Percentiles rank a stretch among this genome's conserved stretches.
phyloP scores from a whole-genome alignment of 1,139 yeast species.

The Scheffersomyces cryptocercus region DNA sequence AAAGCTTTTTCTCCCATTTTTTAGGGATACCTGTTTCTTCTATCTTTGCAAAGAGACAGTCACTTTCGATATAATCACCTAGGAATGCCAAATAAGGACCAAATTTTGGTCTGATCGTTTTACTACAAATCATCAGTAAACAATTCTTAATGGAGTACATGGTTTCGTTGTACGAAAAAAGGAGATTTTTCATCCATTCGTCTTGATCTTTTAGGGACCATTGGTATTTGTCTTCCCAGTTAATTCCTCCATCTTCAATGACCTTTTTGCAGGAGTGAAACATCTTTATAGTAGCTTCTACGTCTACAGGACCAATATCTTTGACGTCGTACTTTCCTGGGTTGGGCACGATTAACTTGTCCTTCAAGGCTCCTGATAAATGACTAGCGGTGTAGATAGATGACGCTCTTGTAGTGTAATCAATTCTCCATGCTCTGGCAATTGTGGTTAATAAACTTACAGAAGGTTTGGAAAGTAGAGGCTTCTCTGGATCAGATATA shows the following conservation, averaged over 20 bases:
- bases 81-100: constrained; percentile 55
- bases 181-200: constrained; percentile 52
- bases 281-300: constrained; percentile 26
- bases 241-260: constrained; percentile 34
- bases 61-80: constrained; percentile 54
- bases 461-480: constrained; percentile 40
- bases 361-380: constrained; percentile 37
- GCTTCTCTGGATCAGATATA: constrained; percentile 23
- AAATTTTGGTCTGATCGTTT: constrained; percentile 58
- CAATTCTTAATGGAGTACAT: constrained; percentile 49
- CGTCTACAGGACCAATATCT: constrained; percentile 34
- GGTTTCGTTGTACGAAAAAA: constrained; percentile 48
- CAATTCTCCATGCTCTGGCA: constrained; percentile 63
- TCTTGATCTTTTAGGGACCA: constrained; percentile 57
- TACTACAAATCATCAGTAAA: constrained; percentile 48
- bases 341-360: constrained; percentile 26
- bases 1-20: constrained; percentile 54
- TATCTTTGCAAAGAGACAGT: constrained; percentile 41
- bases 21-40: constrained; percentile 40
- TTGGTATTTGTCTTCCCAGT: constrained; percentile 32
- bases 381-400: constrained; percentile 57
- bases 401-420: constrained; percentile 52
- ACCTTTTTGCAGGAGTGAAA: constrained; percentile 30
- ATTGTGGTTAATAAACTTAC: constrained; percentile 44
- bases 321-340: constrained; percentile 6